Base-by-base conservation (phyloP, 495 filamentous ascomycete genomes). In the Aspergillus cristatus region DNA sequence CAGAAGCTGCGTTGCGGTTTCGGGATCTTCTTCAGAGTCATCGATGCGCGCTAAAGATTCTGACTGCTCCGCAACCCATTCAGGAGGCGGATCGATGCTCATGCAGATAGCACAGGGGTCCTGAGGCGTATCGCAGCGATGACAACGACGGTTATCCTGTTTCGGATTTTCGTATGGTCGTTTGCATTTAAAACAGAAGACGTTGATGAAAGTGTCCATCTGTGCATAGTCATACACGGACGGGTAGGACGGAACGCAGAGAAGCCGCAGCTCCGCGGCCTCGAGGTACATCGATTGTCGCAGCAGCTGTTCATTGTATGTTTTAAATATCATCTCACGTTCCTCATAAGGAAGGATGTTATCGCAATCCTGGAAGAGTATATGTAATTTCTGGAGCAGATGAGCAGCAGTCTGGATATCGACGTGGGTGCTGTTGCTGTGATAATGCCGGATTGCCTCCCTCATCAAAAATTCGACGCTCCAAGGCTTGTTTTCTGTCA, bases 261-360 rank as follows among this genome's bases (percentile, higher is more conserved):
- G 62, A 18, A 84, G 77, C 3, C 83, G 79, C 11, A 88, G 68
- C 20, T 81, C 66, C 5, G 80, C 70, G 14, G 84, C 81, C 49
- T 84, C 78, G 26, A 75, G 52, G 48, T 79, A 78, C 52, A 86
- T 71, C 30, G 72, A 71, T 47, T 84, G 73, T 28, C 58, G 64
- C 47, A 76, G 68, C 1, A 88, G 73, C 3, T 76, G 73, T 20
- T 69, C 63, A 49, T 86, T 80, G 49, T 84, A 81, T 26, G 76
- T 67, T 18, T 72, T 65, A 40, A 84, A 68, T 29, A 85, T 71
- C 18, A 71, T 40, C 41, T 69, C 58, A 37, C 57, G 53, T 39
- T 71, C 63, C 34, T 62, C 52, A 29, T 52, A 53, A 0, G 62
- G 63, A n/a, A 72, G 52, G 6, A 72, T 67, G n/a, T 54, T 43